Conservation (phyloP, 371 early-diverging fungal genomes). For the Apophysomyces ossiformis region DNA sequence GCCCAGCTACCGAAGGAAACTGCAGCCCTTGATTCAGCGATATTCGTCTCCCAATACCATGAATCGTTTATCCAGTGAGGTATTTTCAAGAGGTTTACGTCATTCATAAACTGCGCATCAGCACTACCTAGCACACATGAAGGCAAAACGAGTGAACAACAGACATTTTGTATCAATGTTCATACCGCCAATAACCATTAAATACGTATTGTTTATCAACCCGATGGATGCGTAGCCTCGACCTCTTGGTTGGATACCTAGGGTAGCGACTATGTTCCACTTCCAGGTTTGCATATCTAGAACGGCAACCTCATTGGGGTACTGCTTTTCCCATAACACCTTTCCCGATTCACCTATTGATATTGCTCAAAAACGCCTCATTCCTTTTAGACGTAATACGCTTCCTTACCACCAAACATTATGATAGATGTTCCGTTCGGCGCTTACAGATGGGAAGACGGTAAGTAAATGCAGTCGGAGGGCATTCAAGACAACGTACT, state of each 20-base stretch:
- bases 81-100: constrained; percentile 26
- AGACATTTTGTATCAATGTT: neutral
- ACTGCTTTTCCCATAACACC: constrained; percentile 9
- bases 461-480: no score
- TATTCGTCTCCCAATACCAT: constrained; percentile 5
- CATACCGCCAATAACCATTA: constrained; percentile 10
- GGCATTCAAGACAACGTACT: no score
- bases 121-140: constrained; percentile 2
- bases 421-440: constrained; percentile 19
- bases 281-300: constrained; percentile 26
- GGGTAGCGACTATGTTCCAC: constrained; percentile 17
- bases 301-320: constrained; percentile 15
- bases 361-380: neutral
- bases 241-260: constrained; percentile 20
- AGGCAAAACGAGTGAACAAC: neutral
- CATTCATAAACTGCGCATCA: neutral
- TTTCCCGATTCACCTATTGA: constrained; percentile 13
- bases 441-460: neutral
- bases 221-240: constrained; percentile 19
- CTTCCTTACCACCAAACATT: constrained; percentile 19
- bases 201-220: neutral
- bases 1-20: neutral
- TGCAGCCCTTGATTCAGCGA: constrained; percentile 7
- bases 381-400: neutral
- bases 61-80: neutral